Percentiles rank a stretch among this genome's conserved stretches.
Conservation (phyloP, 495 filamentous ascomycete genomes). For the Talaromyces ruber region DNA sequence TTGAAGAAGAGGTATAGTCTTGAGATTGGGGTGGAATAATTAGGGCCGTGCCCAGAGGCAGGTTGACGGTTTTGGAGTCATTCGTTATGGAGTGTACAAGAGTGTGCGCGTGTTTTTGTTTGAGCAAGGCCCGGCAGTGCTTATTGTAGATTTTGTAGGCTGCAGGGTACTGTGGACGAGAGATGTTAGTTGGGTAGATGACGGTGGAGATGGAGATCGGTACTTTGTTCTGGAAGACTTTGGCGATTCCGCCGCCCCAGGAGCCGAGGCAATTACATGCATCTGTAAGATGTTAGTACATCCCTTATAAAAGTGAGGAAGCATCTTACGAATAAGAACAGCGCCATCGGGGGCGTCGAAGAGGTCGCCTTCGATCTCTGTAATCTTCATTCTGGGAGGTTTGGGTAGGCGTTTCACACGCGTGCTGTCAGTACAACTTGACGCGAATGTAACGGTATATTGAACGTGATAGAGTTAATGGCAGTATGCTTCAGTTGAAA, state of each 20-base stretch:
- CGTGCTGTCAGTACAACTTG: background rate
- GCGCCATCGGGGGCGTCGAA: constrained; percentile 35
- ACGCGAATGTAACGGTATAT: background rate
- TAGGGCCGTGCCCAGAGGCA: constrained; percentile 30
- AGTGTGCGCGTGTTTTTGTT: background rate
- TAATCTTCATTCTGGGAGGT: background rate
- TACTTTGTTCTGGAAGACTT: constrained; percentile 24
- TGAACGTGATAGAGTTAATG: too few species aligned
- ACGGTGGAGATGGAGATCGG: background rate
- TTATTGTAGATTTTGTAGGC: constrained; percentile 26
- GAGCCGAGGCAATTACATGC: constrained; percentile 36
- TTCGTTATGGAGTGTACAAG: constrained; percentile 1
- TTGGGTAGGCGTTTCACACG: background rate
- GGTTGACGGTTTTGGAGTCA: constrained; percentile 4
- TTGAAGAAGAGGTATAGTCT: constrained; percentile 13
- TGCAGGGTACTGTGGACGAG: constrained; percentile 26
- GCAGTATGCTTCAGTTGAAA: too few species aligned
- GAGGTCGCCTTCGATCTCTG: constrained; percentile 29
- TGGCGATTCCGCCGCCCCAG: constrained; percentile 38
- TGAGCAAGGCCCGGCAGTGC: constrained; percentile 18
- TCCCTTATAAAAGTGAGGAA: background rate
- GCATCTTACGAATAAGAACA: constrained; percentile 32
- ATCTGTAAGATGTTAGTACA: constrained; percentile 20
- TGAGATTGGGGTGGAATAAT: constrained; percentile 32
- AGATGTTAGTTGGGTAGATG: background rate